Base-by-base conservation (phyloP, 1,284 basidiomycete species). In the Irpex sp. region DNA sequence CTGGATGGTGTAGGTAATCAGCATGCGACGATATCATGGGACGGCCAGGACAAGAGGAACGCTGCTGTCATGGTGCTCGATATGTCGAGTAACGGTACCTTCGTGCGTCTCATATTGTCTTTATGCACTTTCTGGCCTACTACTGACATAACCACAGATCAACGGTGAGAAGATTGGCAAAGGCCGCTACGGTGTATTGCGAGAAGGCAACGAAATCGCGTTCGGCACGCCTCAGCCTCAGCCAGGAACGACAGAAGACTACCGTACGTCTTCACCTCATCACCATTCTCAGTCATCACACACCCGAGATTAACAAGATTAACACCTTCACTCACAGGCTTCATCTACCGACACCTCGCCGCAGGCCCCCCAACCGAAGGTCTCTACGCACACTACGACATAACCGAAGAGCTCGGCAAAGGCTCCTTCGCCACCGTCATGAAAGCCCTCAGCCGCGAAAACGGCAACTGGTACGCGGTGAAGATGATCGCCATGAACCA, bases 11-110 rank as follows among this genome's bases (percentile, higher is more conserved):
- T 64, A 92, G 90, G 90, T 72, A 89, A 88, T 68, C 75, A 75
- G 5, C 90, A 93, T 67, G 87, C 85, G 69, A 73, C 73, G 17
- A 82, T 93, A 61, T 74, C 74, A 5, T 92, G 89, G 89, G 86
- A 90, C 67, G 88, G 87, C 17, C 76, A 72, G n/a, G 80, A 84
- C 35, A 72, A 75, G 21, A 71, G 72, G 0, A 76, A 79, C 54
- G 82, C 86, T 0, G 81, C 83, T 5, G 85, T 94, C 6, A 81
- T 81, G 54, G 82, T 95, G 17, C 78, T 80, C 8, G 94, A 96
- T 75, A 74, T 76, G 57, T 94, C 90, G 15, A 92, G 88, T 62
- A 96, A 96, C 69, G 93, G 93, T 0, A 95, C 94, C 7, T 95
- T 83, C 76, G 92, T 94, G 76, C 72, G 92, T 81, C 5, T 59